Base-by-base conservation (phyloP, 345 rosid genomes). In the Garcia nutans region DNA sequence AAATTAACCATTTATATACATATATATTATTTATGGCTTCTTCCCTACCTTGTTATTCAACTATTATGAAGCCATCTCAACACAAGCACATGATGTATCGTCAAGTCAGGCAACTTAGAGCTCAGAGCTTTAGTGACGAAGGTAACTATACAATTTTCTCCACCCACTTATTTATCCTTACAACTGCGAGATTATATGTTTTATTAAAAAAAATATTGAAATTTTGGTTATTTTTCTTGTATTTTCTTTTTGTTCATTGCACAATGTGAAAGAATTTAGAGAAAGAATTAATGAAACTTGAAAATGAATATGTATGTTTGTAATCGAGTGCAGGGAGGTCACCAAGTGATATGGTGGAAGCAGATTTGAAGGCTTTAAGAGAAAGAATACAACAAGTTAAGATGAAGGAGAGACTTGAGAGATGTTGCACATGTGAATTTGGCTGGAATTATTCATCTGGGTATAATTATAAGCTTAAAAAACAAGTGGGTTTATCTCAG, bases 331-430 rank as follows among this genome's bases (percentile, higher is more conserved):
- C 85, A 84, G 91, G 83, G 19, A 78, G 79, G 63, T 71, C 78
- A 4, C 69, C 78, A 4, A 71, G 77, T 23, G 70, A 80, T 23
- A 74, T 70, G 2, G 90, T 84, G 0, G 89, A 86, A 44, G 87
- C 84, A 6, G 82, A 80, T 82, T 50, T 88, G 84, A 80, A 77
- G 3, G 73, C 83, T 26, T 65, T 89, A n/a, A 88, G 72, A 78
- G 86, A 82, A 73, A 86, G 90, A 72, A 85, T 88, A 20, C 82
- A 81, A 47, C 70, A 83, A 50, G 76, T 82, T 55, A 83, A 80
- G 85, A 74, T 74, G 20, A 89, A 85, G 81, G 90, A 89, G 87
- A 80, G 80, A 70, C 76, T 86, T 2, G 87, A 82, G 85, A 86
- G 85, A 74, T 85, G 89, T 55, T 86, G 86, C 74, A 82, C 76